These are phyloP conservation scores for Rhizophora apiculata DNA, from an alignment of 345 rosid species.

Conservation along the genomic window DNA sequence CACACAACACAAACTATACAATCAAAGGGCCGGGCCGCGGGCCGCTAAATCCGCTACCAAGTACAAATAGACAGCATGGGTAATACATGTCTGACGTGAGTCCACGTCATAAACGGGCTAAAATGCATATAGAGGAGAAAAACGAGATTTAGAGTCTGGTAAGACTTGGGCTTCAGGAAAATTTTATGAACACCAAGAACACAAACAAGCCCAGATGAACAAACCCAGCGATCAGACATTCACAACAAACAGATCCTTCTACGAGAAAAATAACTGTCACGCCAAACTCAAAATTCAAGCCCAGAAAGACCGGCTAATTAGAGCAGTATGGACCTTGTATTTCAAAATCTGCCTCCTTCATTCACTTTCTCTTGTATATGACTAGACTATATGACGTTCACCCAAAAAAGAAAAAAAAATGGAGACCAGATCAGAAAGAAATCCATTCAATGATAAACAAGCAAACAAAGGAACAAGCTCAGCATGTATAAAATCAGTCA, in stretches of 20 bases:
- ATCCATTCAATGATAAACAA: neutral
- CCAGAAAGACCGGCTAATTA: neutral
- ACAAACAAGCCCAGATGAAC: slow-evolving; percentile 11
- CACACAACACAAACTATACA: too few relatives aligned
- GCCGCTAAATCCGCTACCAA: neutral
- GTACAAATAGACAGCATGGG: too few relatives aligned
- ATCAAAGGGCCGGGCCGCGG: too few relatives aligned
- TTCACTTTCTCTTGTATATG: too few relatives aligned
- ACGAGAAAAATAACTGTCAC: neutral
- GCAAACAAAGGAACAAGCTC: neutral
- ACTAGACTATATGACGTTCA: too few relatives aligned
- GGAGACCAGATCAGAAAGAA: neutral
- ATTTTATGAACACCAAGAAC: neutral
- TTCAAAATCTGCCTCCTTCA: too few relatives aligned
- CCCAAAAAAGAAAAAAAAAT: too few relatives aligned
- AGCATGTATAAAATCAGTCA: neutral
- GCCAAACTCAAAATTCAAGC: slow-evolving; percentile 1
- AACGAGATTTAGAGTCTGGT: neutral
- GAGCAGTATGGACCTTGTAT: too few relatives aligned
- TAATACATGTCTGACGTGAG: neutral
- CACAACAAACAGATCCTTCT: too few relatives aligned
- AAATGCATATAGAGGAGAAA: neutral
- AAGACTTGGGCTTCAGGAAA: slow-evolving; percentile 4
- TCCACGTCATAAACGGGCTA: slow-evolving; percentile 6
- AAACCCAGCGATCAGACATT: neutral